These are phyloP conservation scores for Mycena epipterygia DNA, from an alignment of 768 basidiomycete genomes.

Conservation along the genomic window DNA sequence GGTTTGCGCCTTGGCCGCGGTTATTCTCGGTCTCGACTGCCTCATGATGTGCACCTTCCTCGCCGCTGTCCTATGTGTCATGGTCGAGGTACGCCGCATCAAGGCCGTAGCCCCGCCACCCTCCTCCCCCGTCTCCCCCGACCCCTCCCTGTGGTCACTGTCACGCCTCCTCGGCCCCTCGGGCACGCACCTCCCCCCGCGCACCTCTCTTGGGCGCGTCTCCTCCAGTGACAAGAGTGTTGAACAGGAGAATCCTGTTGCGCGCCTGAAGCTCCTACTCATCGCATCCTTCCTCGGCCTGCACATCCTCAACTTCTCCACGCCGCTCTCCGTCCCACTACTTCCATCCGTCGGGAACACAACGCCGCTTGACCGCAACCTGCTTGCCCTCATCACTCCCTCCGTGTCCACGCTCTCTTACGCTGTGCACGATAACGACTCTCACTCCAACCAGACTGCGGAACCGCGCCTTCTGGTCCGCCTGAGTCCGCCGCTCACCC, in stretches of 20 bases:
- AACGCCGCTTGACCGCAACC: conserved; percentile 22
- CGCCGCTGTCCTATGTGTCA: conserved; percentile 87
- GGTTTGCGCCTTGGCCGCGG: conserved; percentile 94
- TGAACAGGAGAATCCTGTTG: conserved; percentile 82
- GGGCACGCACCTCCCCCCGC: conserved; percentile 33
- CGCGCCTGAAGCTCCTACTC: conserved; percentile 89
- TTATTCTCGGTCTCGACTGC: conserved; percentile 91
- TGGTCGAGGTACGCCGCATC: conserved; percentile 92
- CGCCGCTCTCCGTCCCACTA: conserved; percentile 79
- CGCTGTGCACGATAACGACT: conserved; percentile 11
- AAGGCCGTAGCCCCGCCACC: conserved; percentile 51
- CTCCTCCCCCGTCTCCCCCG: conserved; percentile 48
- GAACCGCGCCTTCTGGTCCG: conserved; percentile 44
- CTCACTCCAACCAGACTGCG: background rate
- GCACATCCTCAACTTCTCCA: conserved; percentile 93
- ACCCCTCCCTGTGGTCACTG: conserved; percentile 14
- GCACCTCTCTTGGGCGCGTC: conserved; percentile 44
- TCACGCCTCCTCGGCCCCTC: conserved; percentile 30
- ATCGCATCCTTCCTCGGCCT: conserved; percentile 92
- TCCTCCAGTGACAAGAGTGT: conserved; percentile 43
- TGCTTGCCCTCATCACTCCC: conserved; percentile 22
- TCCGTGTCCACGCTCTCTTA: background rate
- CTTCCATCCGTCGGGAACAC: conserved; percentile 9
- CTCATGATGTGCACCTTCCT: conserved; percentile 92
- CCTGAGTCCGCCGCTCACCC: conserved; percentile 30